Base-by-base conservation (phyloP, 2,329 filamentous ascomycete species). In the Ophiocordyceps sinensis region DNA sequence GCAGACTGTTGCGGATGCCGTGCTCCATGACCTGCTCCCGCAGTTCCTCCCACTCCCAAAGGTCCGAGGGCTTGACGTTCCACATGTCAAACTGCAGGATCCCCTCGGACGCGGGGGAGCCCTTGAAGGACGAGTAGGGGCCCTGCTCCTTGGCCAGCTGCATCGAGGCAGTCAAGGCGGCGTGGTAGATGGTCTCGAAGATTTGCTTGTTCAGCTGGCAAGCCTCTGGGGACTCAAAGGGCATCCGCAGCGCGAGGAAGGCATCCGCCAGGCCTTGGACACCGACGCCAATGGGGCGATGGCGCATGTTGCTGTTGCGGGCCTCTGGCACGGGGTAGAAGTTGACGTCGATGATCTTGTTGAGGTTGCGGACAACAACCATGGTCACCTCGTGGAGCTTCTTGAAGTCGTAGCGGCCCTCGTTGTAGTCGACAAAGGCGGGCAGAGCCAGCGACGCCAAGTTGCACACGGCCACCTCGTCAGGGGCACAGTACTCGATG, bases 181-280 rank as follows among this genome's bases (percentile, higher is more conserved):
- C 91, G 62, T 98, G 91, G 69, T 98, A 98, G 64, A 98, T 95
- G 48, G 91, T 98, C 73, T 98, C 91, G 50, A 98, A 98, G 63
- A 98, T 96, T 64, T 98, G 87, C 57, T 83, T 88, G 74, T 98
- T 98, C 57, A 98, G 77, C 62, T 91, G 76, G 52, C 82, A 85
- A 47, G 91, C 91, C 67, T 96, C 87, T 5, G 86, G 79, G 14
- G 91, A 98, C 64, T 98, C 91, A 57, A 98, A 98, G 28, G 91
- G 89, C 71, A 96, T 75, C 56, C 91, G 88, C 41, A 98, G 79
- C 49, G 91, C 89, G 54, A 98, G 76, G 82, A 98, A 98, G 43
- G 88, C 87, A 71, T 98, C 91, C 26, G 91, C 91, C 58, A 98
- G 82, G 73, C 91, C 91, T 62, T 94, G 89, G 37, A 98, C 91